phyloP scores from a whole-genome alignment of 495 filamentous ascomycete genomes.

The Daldinia caldariorum region DNA sequence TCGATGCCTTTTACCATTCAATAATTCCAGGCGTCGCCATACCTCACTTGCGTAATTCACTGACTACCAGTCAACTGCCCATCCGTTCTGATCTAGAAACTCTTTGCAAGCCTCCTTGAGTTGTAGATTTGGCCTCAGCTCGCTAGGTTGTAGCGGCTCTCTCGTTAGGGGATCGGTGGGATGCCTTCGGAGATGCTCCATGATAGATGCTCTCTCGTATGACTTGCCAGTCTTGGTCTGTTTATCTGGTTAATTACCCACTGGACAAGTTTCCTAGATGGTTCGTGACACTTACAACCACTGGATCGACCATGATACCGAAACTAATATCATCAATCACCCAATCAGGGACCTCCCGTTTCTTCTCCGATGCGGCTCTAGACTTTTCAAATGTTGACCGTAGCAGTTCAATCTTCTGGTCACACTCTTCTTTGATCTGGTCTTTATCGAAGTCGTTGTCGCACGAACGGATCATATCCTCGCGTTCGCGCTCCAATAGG shows the following conservation, averaged over 20 bases:
- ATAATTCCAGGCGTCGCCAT: neutral
- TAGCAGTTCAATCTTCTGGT: slow-evolving; percentile 68
- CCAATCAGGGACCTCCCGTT: slow-evolving; percentile 83
- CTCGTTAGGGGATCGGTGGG: slow-evolving; percentile 85
- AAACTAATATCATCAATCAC: slow-evolving; percentile 91
- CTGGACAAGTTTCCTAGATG: neutral
- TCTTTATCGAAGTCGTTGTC: slow-evolving; percentile 53
- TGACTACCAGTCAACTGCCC: slow-evolving; percentile 87
- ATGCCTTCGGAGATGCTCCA: slow-evolving; percentile 82
- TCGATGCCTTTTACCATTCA: neutral
- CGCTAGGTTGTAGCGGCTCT: slow-evolving; percentile 71
- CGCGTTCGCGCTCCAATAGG: slow-evolving; percentile 49
- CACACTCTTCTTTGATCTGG: slow-evolving; percentile 64
- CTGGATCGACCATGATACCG: slow-evolving; percentile 91
- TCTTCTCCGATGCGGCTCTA: slow-evolving; percentile 56
- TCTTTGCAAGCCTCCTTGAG: slow-evolving; percentile 85
- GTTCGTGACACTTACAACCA: slow-evolving; percentile 64
- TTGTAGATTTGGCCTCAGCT: slow-evolving; percentile 85
- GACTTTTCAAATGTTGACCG: slow-evolving; percentile 70
- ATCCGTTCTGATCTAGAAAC: slow-evolving; percentile 87
- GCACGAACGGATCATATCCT: slow-evolving; percentile 39
- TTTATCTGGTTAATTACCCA: slow-evolving; percentile 8
- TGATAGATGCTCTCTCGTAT: slow-evolving; percentile 88
- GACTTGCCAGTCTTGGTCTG: slow-evolving; percentile 85
- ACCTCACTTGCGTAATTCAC: neutral